Evolutionary conservation across 768 basidiomycete genomes (phyloP), one percentile per base, ranked within the genome.

Genomic region (Jaapia argillacea): DNA sequence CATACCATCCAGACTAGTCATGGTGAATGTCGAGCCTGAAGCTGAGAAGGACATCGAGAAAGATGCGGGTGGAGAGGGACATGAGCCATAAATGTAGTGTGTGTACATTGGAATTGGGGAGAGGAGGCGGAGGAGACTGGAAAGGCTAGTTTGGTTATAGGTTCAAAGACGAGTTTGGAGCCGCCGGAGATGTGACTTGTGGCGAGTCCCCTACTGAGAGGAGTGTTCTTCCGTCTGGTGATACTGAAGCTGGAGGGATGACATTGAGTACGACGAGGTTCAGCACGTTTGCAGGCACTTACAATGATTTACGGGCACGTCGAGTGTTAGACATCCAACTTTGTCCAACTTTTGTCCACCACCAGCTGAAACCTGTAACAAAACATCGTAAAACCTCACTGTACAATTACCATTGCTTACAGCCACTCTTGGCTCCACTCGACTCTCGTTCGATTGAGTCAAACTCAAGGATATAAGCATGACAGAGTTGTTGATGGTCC

Each of bases 161-260:
- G 76, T 14, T 73, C 58, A 51, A 90, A 86, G 3, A 74, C 64
- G 50, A 85, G 66, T 22, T 58, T 64, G 12, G 72, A 62, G 23
- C 83, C 79, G 31, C 82, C 82, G 2, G 76, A 72, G 47, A 93
- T 71, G 43, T 79, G 7, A 93, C 80, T 45, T 88, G 81, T 36
- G 81, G 77, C 6, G 90, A 91, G 58, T 97, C 92, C 20, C 93
- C 92, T 0, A 93, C 92, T 2, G 84, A 89, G 1, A 96, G 75
- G 12, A 97, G 71, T 0, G 83, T 90, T 36, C 77, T 74, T 1
- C 90, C 85, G 54, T 94, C 88, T 0, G 89, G 90, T 0, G 90
- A 91, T 52, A 97, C 75, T 6, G 91, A 91, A 3, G 87, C 89
- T n/a, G n/a, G n/a, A 33, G 38, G 48, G 33, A 44, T 35, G 41